Base-by-base conservation (phyloP, 176 grass and related monocot species). In the Themeda triandra region DNA sequence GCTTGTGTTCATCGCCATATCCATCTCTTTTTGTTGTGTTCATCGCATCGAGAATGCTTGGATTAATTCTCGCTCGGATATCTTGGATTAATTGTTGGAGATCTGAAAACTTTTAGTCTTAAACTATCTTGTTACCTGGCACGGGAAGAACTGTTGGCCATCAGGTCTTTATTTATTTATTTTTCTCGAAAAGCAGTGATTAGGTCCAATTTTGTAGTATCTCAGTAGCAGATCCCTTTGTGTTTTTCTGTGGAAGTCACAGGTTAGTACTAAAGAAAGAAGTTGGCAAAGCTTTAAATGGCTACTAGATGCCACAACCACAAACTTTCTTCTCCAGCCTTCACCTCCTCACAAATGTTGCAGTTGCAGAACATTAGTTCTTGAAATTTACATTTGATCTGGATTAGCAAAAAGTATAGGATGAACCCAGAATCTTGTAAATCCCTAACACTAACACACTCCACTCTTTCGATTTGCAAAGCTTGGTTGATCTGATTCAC, bases 401-500 rank as follows among this genome's bases (percentile, higher is more conserved):
- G 5, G 35, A 25, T 24, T 71, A 6, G 3, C 21, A 6, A 40
- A 37, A n/a, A 13, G 46, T 49, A 11, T 71, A 41, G 21, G 23
- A 41, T 13, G 5, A 13, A 13, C 17, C 48, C 49, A 54, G 18
- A 54, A 21, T 56, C 53, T 23, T 60, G 56, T 25, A 25, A 60
- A 60, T 60, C 56, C 56, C 56, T 25, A 25, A 24, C 25, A 29
- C 60, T 29, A 28, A 28, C 25, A 29, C 60, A 29, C 25, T 63
- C 25, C 60, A 29, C 21, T 0, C 19, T 56, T 6, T 28, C 10
- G 32, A 13, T 33, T n/a, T 88, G 1, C 37, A 28, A 35, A 95
- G 93, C 64, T 86, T 90, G 90, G 24, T 59, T 4, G 84, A 92
- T 49, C 73, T 94, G 6, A 86, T 92, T 56, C 90, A 85, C 6